Conservation (phyloP, 1,284 basidiomycete species). For the Ganoderma sinense region DNA sequence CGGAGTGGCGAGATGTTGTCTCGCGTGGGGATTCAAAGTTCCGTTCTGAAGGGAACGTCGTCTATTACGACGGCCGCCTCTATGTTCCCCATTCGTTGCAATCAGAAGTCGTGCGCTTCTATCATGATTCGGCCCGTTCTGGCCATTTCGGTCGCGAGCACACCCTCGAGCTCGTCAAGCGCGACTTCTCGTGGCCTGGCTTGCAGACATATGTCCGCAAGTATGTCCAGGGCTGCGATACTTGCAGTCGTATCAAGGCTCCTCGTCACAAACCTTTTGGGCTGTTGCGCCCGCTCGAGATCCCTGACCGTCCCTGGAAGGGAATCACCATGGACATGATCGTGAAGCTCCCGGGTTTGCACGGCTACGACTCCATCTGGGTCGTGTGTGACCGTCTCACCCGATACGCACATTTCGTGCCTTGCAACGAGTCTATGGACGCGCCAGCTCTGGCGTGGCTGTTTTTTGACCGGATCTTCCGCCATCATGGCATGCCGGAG, state of each 20-base stretch:
- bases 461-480: constrained; percentile 18
- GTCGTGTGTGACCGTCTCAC: constrained; percentile 37
- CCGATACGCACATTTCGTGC: constrained; percentile 38
- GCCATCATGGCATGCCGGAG: constrained; percentile 47
- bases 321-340: constrained; percentile 49
- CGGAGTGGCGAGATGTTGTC: constrained; percentile 41
- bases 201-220: constrained; percentile 11
- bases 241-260: constrained; percentile 37
- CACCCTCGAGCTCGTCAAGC: constrained; percentile 27
- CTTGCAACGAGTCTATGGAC: constrained; percentile 33
- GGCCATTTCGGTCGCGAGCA: constrained; percentile 34
- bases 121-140: constrained; percentile 36
- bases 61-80: constrained; percentile 42
- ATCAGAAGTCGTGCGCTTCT: constrained; percentile 17
- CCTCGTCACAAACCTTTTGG: constrained; percentile 38
- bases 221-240: constrained; percentile 37
- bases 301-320: constrained; percentile 40
- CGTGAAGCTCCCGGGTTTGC: constrained; percentile 41
- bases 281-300: constrained; percentile 33
- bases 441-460: constrained; percentile 40
- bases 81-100: constrained; percentile 44
- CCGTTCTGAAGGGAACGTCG: constrained; percentile 37
- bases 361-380: constrained; percentile 43
- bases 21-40: constrained; percentile 37
- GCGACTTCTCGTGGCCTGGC: constrained; percentile 37